Evolutionary conservation across 1,284 basidiomycete genomes (phyloP).

Genomic region (Athelia psychrophila): DNA sequence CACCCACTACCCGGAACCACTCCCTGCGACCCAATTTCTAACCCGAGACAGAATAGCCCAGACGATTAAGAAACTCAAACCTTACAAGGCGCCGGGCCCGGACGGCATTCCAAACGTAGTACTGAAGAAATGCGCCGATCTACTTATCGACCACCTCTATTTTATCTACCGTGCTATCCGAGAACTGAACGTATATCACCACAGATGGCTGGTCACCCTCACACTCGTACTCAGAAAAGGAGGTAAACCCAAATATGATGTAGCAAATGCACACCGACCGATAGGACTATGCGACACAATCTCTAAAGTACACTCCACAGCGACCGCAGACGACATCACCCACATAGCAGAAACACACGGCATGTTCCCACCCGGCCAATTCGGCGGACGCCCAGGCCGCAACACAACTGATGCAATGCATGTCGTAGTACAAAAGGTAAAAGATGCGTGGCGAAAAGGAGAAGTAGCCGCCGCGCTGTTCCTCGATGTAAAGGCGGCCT

Average conservation of each 20-base stretch:
- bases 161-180: conserved; percentile 27
- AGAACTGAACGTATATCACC: conserved; percentile 23
- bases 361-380: conserved; percentile 25
- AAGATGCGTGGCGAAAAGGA: conserved; percentile 29
- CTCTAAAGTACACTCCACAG: conserved; percentile 28
- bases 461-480: conserved; percentile 31
- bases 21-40: too few relatives aligned
- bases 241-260: conserved; percentile 30
- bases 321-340: conserved; percentile 19
- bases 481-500: conserved; percentile 38
- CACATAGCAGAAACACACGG: conserved; percentile 18
- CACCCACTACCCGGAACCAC: not conserved
- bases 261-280: conserved; percentile 33
- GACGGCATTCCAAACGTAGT: conserved; percentile 35
- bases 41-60: too few relatives aligned
- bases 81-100: conserved; percentile 34
- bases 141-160: conserved; percentile 22
- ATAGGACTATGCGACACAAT: conserved; percentile 36
- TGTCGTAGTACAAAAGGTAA: conserved; percentile 24
- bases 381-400: conserved; percentile 30
- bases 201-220: conserved; percentile 25
- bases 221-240: conserved; percentile 39
- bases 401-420: conserved; percentile 36
- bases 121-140: conserved; percentile 19
- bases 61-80: conserved; percentile 7